Conservation (phyloP, 768 basidiomycete genomes). For the Mycena rebaudengoi region DNA sequence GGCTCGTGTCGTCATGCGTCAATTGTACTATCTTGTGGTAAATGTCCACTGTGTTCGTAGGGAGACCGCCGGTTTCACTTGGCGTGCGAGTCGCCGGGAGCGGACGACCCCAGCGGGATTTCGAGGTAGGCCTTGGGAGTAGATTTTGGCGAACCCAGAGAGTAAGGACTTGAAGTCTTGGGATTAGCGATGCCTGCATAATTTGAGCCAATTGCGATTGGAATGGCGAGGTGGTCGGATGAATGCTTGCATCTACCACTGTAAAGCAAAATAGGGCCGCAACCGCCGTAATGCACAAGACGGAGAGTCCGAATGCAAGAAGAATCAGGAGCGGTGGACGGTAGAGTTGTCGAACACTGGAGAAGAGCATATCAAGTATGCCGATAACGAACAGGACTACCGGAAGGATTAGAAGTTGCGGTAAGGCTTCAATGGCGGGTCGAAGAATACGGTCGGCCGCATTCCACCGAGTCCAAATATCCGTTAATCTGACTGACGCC, state of each 20-base stretch:
- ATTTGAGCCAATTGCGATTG: background rate
- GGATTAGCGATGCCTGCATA: background rate
- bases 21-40: slow-evolving; percentile 2
- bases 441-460: background rate
- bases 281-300: background rate
- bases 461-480: slow-evolving; percentile 3
- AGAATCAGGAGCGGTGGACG: background rate
- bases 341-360: background rate
- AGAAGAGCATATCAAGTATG: slow-evolving; percentile 1
- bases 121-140: background rate
- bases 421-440: background rate
- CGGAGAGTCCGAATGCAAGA: background rate
- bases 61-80: background rate
- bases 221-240: background rate
- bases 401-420: background rate
- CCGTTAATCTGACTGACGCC: background rate
- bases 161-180: background rate
- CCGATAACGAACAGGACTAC: background rate
- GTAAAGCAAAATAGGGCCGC: background rate
- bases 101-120: no score
- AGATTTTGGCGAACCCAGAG: background rate
- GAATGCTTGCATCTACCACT: background rate
- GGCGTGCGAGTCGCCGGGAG: no score
- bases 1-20: slow-evolving; percentile 3
- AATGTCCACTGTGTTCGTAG: background rate